A percentile compares a stretch with the other conserved stretches of the same genome.
Conservation (phyloP, 1,139 yeast species). For the Debaryomyces coudertii region DNA sequence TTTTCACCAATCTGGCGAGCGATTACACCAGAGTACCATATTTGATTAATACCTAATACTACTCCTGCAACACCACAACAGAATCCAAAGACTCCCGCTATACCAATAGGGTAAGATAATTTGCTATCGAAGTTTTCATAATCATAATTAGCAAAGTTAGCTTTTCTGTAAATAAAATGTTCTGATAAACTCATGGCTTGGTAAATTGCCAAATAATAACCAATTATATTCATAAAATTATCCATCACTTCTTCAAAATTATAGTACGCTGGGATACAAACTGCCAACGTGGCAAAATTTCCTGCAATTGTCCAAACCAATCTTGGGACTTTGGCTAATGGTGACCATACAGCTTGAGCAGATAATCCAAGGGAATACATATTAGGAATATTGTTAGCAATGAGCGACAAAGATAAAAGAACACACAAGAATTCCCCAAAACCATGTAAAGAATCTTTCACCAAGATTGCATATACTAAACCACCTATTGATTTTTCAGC, state of each 20-base stretch:
- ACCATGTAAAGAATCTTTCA: constrained; percentile 77
- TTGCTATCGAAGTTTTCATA: constrained; percentile 62
- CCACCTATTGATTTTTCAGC: constrained; percentile 72
- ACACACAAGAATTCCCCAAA: constrained; percentile 92
- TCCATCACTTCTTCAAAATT: constrained; percentile 71
- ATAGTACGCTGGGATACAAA: constrained; percentile 86
- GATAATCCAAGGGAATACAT: constrained; percentile 87
- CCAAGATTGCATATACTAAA: constrained; percentile 74
- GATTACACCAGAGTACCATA: constrained; percentile 77
- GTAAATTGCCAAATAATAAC: constrained; percentile 89
- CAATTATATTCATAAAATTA: constrained; percentile 87
- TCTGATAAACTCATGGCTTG: constrained; percentile 71
- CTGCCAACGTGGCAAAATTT: constrained; percentile 76
- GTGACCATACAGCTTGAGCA: constrained; percentile 82
- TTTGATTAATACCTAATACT: constrained; percentile 83
- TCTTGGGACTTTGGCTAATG: constrained; percentile 74
- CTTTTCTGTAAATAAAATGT: constrained; percentile 75
- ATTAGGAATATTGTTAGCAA: constrained; percentile 90
- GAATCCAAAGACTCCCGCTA: constrained; percentile 77
- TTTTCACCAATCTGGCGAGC: constrained; percentile 61
- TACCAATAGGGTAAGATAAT: constrained; percentile 67
- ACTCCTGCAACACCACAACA: constrained; percentile 86
- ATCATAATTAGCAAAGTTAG: constrained; percentile 61
- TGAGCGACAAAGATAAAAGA: constrained; percentile 76
- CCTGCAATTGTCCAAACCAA: constrained; percentile 78